Evolutionary conservation across 2,329 filamentous ascomycete genomes (phyloP).

Genomic region (Paraphaeosphaeria sporulosa): DNA sequence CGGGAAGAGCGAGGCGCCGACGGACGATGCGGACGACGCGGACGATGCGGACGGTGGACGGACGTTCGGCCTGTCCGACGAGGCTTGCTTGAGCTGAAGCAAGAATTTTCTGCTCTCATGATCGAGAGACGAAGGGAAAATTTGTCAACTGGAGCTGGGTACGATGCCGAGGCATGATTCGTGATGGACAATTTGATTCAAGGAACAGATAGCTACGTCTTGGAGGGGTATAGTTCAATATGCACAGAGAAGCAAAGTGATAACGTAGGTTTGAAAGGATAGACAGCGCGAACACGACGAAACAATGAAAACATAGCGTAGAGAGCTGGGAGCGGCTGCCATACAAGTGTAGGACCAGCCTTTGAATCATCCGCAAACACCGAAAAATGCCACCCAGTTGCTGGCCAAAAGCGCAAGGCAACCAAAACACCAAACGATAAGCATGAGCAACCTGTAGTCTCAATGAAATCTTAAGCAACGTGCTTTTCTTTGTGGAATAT

Average conservation of each 20-base stretch:
- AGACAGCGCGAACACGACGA: background rate
- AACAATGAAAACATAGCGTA: conserved; percentile 1
- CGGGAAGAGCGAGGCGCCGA: conserved; percentile 1
- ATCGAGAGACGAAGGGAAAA: background rate
- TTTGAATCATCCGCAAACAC: conserved; percentile 1
- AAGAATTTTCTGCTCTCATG: background rate
- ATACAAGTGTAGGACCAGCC: conserved; percentile 5
- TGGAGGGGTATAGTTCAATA: conserved; percentile 12
- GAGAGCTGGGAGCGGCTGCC: conserved; percentile 10
- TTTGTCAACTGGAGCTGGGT: background rate
- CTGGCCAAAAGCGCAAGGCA: background rate
- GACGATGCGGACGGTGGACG: conserved; percentile 9
- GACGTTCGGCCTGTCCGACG: background rate
- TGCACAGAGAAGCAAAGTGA: conserved; percentile 6
- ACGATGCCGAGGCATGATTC: background rate
- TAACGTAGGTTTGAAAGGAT: background rate
- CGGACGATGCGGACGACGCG: conserved; percentile 13
- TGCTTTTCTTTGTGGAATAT: conserved; percentile 17
- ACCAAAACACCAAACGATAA: background rate
- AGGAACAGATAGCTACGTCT: conserved; percentile 9
- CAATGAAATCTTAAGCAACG: background rate
- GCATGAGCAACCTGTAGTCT: background rate
- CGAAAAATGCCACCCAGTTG: background rate
- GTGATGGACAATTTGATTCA: conserved; percentile 1
- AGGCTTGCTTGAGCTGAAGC: background rate